These are phyloP conservation scores for Hymenoscyphus infarciens DNA, from an alignment of 2,329 filamentous ascomycete species.

Conservation along the genomic window DNA sequence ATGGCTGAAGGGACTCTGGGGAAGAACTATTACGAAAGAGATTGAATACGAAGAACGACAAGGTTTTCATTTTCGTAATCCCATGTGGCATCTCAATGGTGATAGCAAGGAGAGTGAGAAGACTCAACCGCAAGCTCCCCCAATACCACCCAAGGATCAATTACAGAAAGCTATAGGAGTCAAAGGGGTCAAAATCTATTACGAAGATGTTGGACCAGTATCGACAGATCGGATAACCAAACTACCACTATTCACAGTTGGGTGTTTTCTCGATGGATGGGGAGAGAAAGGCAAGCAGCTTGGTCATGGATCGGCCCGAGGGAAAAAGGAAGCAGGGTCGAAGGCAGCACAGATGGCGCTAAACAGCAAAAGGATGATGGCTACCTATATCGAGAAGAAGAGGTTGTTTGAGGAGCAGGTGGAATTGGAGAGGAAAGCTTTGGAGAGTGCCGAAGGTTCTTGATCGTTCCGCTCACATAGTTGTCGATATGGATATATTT, in stretches of 20 bases:
- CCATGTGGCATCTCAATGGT: slow-evolving; percentile 31
- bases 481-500: background rate
- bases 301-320: slow-evolving; percentile 59
- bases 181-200: slow-evolving; percentile 55
- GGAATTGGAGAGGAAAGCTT: slow-evolving; percentile 27
- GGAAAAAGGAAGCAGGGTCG: slow-evolving; percentile 66
- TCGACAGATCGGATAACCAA: slow-evolving; percentile 52
- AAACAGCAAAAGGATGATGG: slow-evolving; percentile 59
- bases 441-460: slow-evolving; percentile 10
- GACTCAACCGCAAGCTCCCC: slow-evolving; percentile 17
- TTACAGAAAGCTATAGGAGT: slow-evolving; percentile 50
- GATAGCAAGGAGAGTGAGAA: slow-evolving; percentile 6
- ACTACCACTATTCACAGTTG: slow-evolving; percentile 58
- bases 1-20: slow-evolving; percentile 78
- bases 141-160: slow-evolving; percentile 49
- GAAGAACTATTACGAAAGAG: slow-evolving; percentile 55
- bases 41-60: slow-evolving; percentile 41
- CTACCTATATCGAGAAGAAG: slow-evolving; percentile 45
- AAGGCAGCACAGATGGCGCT: slow-evolving; percentile 64
- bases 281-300: slow-evolving; percentile 61
- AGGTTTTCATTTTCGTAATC: slow-evolving; percentile 24
- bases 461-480: background rate
- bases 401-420: slow-evolving; percentile 42
- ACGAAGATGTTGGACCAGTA: slow-evolving; percentile 53
- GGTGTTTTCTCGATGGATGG: slow-evolving; percentile 64